Conservation (phyloP, 768 basidiomycete genomes). For the Boletus rubroflammeus region DNA sequence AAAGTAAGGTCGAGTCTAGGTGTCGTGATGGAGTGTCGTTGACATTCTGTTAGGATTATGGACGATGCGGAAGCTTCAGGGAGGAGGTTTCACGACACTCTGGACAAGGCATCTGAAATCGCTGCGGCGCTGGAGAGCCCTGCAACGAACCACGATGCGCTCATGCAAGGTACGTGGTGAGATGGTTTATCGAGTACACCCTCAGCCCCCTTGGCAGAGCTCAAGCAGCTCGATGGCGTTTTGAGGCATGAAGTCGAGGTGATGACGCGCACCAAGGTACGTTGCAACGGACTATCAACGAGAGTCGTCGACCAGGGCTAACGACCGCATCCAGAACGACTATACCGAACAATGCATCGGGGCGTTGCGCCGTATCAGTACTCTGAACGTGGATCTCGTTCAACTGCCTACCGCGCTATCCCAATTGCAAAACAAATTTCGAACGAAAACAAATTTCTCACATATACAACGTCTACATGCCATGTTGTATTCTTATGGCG, state of each 20-base stretch:
- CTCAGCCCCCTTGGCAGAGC: slow-evolving; percentile 41
- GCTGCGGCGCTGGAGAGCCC: slow-evolving; percentile 55
- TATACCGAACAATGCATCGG: slow-evolving; percentile 66
- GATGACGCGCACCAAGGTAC: slow-evolving; percentile 55
- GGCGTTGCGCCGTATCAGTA: slow-evolving; percentile 70
- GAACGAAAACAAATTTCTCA: slow-evolving; percentile 79
- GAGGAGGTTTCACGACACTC: slow-evolving; percentile 55
- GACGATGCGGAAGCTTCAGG: slow-evolving; percentile 57
- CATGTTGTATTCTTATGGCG: slow-evolving; percentile 90
- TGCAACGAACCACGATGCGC: slow-evolving; percentile 44
- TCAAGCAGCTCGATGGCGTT: slow-evolving; percentile 57
- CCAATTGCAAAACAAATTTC: slow-evolving; percentile 66
- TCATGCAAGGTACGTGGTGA: slow-evolving; percentile 47
- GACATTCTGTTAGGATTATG: slow-evolving; percentile 40
- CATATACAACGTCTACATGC: slow-evolving; percentile 87
- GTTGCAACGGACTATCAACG: neutral
- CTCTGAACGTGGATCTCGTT: slow-evolving; percentile 78
- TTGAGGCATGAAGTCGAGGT: slow-evolving; percentile 60
- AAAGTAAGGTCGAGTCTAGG: slow-evolving; percentile 36
- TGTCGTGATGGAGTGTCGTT: neutral
- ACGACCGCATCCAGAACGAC: slow-evolving; percentile 50
- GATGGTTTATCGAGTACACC: neutral
- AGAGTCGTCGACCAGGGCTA: neutral
- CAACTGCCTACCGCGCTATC: slow-evolving; percentile 64
- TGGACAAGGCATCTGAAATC: slow-evolving; percentile 52